These are phyloP conservation scores for Firmiana major DNA, from an alignment of 345 rosid genomes.

Conservation along the genomic window DNA sequence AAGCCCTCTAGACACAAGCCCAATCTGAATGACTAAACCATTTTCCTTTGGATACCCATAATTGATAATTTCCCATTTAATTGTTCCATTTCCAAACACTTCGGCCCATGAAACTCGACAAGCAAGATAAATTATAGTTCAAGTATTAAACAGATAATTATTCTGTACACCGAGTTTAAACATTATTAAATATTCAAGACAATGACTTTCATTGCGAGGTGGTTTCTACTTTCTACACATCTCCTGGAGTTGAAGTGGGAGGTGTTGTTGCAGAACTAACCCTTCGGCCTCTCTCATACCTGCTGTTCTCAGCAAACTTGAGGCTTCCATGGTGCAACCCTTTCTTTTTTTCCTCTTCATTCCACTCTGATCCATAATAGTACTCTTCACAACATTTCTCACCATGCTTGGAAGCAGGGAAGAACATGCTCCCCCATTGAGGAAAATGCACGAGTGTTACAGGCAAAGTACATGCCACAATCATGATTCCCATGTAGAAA, in stretches of 20 bases:
- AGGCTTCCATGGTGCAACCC: slow-evolving; percentile 44
- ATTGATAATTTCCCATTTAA: too few species aligned
- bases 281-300: background rate
- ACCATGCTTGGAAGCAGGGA: slow-evolving; percentile 31
- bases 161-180: too few species aligned
- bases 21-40: too few species aligned
- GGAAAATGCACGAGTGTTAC: slow-evolving; percentile 46
- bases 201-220: background rate
- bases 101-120: background rate
- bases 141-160: too few species aligned
- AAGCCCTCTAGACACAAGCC: too few species aligned
- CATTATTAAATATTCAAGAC: background rate
- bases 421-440: slow-evolving; percentile 68
- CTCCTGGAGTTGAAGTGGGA: background rate
- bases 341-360: slow-evolving; percentile 35
- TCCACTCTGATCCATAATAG: slow-evolving; percentile 47
- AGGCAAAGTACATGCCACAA: slow-evolving; percentile 48
- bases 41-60: background rate
- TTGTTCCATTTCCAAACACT: background rate
- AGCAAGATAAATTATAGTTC: too few species aligned
- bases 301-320: slow-evolving; percentile 43
- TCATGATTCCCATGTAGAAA: slow-evolving; percentile 54
- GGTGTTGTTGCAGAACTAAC: background rate
- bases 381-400: slow-evolving; percentile 37
- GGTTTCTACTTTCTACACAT: background rate